Base-by-base conservation (phyloP, 208 protist species). In the Tetramitus jugosus region DNA sequence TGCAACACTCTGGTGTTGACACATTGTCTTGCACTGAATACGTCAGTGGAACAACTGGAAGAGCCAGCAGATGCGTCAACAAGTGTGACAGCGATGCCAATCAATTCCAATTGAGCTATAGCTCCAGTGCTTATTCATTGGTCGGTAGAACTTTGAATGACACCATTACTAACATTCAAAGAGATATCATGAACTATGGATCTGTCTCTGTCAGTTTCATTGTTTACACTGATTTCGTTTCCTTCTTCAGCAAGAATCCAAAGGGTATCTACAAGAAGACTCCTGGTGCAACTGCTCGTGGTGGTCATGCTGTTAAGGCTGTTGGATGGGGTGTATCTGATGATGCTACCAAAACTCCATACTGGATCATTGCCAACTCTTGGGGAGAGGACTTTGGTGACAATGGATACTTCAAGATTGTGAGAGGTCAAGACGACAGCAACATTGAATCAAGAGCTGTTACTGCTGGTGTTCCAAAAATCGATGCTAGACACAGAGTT, bases 391-490 rank as follows among this genome's bases (percentile, higher is more conserved):
- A 72, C 14, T 91, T 84, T 84, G 87, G 87, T 53, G 53, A 86
- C 43, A 17, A 40, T 8, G 87, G 87, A 56, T 91, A 90, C 56
- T 81, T 91, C 35, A 43, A 52, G 35, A 87, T 91, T 60, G 49
- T 67, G 1, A n/a, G 39, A 43, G 81, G 79, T 31, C 39, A 43
- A 8, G 20, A 78, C 78, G 62, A 69, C 33, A 42, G 17, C 52
- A 31, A 7, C 26, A 72, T 6, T 62, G 56, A 26, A 62, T 56
- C 49, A 26, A 56, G 49, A 56, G 14, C 14, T 56, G 49, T 56
- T 26, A 56, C 49, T 26, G 49, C 49, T 26, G 49, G 49, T 26
- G 20, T 10, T 26, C 49, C 49, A 56, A 56, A 56, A 20, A 26
- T 20, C 10, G 20, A 56, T 56, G 49, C 10, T 26, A 26, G 10